These are phyloP conservation scores for Ampelomyces quisqualis DNA, from an alignment of 2,329 filamentous ascomycete genomes.

Conservation along the genomic window DNA sequence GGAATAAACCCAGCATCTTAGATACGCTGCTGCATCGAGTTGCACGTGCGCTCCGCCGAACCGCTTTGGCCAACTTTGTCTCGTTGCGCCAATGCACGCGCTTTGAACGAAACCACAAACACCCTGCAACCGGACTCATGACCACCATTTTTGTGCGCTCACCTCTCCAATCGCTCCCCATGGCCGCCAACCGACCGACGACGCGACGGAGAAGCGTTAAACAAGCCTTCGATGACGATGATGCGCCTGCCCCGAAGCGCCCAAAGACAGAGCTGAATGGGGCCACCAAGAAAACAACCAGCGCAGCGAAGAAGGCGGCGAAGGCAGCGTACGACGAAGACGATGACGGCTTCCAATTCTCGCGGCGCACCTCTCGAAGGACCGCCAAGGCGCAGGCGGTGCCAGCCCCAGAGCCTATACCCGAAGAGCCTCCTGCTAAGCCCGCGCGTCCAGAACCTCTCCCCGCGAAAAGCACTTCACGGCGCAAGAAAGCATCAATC, in stretches of 20 bases:
- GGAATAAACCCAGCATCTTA: conserved; percentile 11
- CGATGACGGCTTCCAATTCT: conserved; percentile 53
- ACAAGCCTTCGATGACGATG: conserved; percentile 48
- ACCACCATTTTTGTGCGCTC: conserved; percentile 40
- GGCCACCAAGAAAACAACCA: conserved; percentile 41
- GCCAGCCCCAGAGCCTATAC: conserved; percentile 31
- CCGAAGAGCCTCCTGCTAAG: conserved; percentile 30
- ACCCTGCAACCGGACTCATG: conserved; percentile 39
- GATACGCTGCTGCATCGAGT: conserved; percentile 1
- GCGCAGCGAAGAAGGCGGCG: conserved; percentile 40
- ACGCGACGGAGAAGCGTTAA: conserved; percentile 52
- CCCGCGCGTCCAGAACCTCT: conserved; percentile 17
- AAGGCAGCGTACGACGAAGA: conserved; percentile 50
- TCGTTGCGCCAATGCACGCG: conserved; percentile 41
- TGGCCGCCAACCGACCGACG: conserved; percentile 49
- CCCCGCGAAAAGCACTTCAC: conserved; percentile 16
- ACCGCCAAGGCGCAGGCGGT: conserved; percentile 40
- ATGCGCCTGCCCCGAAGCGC: conserved; percentile 49
- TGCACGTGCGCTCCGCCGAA: conserved; percentile 4
- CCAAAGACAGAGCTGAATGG: conserved; percentile 44
- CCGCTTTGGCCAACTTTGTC: neutral
- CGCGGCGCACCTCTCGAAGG: conserved; percentile 42
- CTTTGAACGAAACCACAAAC: conserved; percentile 30
- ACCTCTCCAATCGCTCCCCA: conserved; percentile 50
- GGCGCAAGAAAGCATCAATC: conserved; percentile 34